Percentiles rank a stretch among this genome's conserved stretches.
Evolutionary conservation across 768 basidiomycete genomes (phyloP).

Genomic region (Lactifluus piperatus): DNA sequence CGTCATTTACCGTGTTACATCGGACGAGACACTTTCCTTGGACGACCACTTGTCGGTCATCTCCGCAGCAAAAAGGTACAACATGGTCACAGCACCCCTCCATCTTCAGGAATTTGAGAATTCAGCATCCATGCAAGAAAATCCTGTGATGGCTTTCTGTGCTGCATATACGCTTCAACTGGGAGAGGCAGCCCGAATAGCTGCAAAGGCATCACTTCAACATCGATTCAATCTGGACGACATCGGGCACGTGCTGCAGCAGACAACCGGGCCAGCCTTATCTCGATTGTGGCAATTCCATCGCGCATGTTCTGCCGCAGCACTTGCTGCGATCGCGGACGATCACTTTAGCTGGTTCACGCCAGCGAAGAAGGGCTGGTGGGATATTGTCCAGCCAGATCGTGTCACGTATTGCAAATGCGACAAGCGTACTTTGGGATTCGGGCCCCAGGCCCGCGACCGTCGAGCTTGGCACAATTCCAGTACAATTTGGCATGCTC

Average conservation of each 20-base stretch:
- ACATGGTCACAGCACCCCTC: background rate
- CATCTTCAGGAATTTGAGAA: background rate
- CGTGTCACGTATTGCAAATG: background rate
- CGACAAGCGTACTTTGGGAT: background rate
- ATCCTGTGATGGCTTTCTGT: background rate
- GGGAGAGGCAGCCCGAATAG: background rate
- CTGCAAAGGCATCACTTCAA: background rate
- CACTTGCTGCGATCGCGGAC: background rate
- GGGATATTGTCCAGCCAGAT: background rate
- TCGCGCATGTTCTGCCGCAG: background rate
- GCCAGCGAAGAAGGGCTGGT: background rate
- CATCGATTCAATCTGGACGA: background rate
- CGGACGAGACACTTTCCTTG: background rate
- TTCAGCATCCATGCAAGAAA: background rate
- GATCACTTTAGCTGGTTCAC: background rate
- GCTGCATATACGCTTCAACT: background rate
- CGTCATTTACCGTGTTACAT: background rate
- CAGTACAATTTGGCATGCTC: background rate
- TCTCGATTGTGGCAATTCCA: background rate
- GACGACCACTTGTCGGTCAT: background rate
- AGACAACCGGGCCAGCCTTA: background rate
- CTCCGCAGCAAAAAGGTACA: background rate
- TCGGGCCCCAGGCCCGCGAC: background rate
- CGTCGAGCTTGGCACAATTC: too few relatives aligned
- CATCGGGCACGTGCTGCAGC: background rate